Percentiles rank a stretch among this genome's conserved stretches.
Conservation (phyloP, 108 stramenopile genomes). For the Nitzschia sp. region DNA sequence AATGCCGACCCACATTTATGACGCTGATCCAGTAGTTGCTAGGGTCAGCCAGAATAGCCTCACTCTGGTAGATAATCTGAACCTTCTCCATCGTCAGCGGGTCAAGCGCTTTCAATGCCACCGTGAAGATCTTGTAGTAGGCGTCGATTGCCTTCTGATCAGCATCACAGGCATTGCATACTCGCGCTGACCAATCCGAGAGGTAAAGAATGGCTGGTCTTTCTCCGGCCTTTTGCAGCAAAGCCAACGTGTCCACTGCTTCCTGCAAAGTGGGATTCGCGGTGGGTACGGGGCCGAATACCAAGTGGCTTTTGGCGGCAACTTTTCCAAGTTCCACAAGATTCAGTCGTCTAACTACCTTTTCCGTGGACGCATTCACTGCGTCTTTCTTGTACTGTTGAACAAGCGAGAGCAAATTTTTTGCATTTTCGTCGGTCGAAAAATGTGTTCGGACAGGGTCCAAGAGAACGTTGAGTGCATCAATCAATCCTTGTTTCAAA, state of each 20-base stretch:
- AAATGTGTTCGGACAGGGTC: slow-evolving; percentile 98
- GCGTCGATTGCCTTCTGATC: slow-evolving; percentile 84
- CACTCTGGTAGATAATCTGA: slow-evolving; percentile 74
- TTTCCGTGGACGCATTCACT: slow-evolving; percentile 33
- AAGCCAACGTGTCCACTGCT: slow-evolving; percentile 61
- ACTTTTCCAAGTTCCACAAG: slow-evolving; percentile 61
- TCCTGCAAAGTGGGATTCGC: slow-evolving; percentile 74
- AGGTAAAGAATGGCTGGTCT: slow-evolving; percentile 67
- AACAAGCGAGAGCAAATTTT: slow-evolving; percentile 87
- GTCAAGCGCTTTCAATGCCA: slow-evolving; percentile 66
- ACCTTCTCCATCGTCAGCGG: slow-evolving; percentile 69
- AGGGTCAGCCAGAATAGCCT: slow-evolving; percentile 87
- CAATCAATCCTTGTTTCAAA: slow-evolving; percentile 82
- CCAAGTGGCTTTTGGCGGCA: slow-evolving; percentile 67
- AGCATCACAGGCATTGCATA: slow-evolving; percentile 75
- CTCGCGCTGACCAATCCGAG: slow-evolving; percentile 87
- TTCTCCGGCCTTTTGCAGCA: slow-evolving; percentile 33
- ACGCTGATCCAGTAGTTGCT: slow-evolving; percentile 95
- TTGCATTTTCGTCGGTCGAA: slow-evolving; percentile 78
- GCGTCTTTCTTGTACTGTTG: slow-evolving; percentile 81
- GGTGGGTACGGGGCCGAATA: slow-evolving; percentile 82
- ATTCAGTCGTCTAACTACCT: slow-evolving; percentile 64
- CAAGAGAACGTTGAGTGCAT: slow-evolving; percentile 85
- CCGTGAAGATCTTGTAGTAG: slow-evolving; percentile 67
- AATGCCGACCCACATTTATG: slow-evolving; percentile 90